phyloP scores from a whole-genome alignment of 768 basidiomycete genomes.

The Auriscalpium vulgare region DNA sequence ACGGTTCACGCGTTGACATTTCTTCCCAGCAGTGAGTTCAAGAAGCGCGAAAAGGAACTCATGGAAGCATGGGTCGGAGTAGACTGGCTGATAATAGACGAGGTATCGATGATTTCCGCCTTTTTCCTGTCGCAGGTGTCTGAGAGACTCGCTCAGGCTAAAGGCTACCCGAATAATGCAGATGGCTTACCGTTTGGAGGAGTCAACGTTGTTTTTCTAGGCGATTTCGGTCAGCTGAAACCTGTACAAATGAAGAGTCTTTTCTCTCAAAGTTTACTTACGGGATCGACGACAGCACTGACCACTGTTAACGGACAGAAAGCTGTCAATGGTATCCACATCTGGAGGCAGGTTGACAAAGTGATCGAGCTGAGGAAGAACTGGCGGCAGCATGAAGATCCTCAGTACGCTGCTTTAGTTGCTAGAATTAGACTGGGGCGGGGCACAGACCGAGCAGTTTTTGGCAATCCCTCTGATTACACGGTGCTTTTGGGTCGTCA shows the following conservation, averaged over 20 bases:
- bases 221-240: background rate
- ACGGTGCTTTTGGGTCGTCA: background rate
- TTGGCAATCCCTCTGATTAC: background rate
- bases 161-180: background rate
- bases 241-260: background rate
- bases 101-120: background rate
- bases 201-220: background rate
- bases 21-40: background rate
- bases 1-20: constrained; percentile 23
- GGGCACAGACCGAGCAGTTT: background rate
- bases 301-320: background rate
- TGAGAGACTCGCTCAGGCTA: background rate
- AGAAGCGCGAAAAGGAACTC: background rate
- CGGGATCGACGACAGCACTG: background rate
- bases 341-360: background rate
- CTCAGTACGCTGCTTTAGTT: background rate
- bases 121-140: background rate
- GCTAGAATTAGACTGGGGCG: background rate
- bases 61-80: constrained; percentile 11
- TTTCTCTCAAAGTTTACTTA: background rate
- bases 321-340: background rate
- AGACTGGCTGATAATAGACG: constrained; percentile 4
- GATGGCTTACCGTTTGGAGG: background rate
- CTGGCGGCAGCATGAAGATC: background rate
- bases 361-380: background rate